These are phyloP conservation scores for Fragaria vesca DNA, from an alignment of 306 rosid genomes.

Conservation along the genomic window DNA sequence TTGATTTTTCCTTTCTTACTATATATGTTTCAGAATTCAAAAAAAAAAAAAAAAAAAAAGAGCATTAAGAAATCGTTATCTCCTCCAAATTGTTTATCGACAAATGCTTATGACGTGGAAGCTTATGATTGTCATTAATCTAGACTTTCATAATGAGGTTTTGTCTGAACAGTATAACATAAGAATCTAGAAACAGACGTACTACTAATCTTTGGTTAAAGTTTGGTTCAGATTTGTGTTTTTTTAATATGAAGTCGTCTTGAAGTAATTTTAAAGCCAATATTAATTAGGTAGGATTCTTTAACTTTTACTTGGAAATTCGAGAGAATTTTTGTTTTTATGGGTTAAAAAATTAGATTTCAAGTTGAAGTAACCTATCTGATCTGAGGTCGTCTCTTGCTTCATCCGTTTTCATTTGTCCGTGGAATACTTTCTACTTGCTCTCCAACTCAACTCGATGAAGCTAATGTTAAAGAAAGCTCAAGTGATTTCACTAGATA, in stretches of 20 bases:
- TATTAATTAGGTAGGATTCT: conserved; percentile 58
- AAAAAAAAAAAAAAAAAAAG: background rate
- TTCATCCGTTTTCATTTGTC: conserved; percentile 28
- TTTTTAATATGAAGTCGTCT: conserved; percentile 20
- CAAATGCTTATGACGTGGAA: conserved; percentile 2
- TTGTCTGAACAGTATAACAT: conserved; percentile 8
- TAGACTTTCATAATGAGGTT: background rate
- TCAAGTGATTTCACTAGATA: too few relatives aligned
- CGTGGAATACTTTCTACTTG: conserved; percentile 20
- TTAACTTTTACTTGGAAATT: conserved; percentile 46
- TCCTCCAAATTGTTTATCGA: background rate
- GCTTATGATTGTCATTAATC: background rate
- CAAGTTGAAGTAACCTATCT: conserved; percentile 2
- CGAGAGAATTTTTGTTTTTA: conserved; percentile 52
- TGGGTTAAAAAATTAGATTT: conserved; percentile 23
- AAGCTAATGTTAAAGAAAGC: background rate
- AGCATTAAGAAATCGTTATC: background rate
- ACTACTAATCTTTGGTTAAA: conserved; percentile 12
- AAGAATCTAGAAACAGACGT: conserved; percentile 27
- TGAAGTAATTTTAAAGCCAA: conserved; percentile 27
- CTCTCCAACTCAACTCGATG: conserved; percentile 17
- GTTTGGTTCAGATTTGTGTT: conserved; percentile 13
- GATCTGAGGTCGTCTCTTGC: conserved; percentile 23
- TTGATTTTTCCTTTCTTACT: background rate
- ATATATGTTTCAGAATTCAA: background rate